Evolutionary conservation across 805 yeast genomes (phyloP).

Genomic region (Wickerhamiella brachini): DNA sequence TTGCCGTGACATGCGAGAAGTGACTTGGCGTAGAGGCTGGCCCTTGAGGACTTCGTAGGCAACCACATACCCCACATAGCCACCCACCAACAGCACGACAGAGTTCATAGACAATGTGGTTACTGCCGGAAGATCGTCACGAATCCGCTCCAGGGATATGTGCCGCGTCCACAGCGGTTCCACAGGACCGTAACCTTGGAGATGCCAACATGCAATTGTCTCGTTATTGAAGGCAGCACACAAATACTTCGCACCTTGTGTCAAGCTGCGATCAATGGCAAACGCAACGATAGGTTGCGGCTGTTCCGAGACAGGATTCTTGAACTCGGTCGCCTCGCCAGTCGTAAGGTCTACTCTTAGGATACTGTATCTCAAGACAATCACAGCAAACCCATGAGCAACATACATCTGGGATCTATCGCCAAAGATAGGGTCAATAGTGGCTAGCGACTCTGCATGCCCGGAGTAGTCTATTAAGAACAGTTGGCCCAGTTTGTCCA

Average conservation of each 20-base stretch:
- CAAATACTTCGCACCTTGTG: slow-evolving; percentile 5
- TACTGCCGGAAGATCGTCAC: slow-evolving; percentile 8
- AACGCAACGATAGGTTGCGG: slow-evolving; percentile 6
- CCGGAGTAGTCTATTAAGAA: neutral
- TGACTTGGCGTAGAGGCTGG: slow-evolving; percentile 16
- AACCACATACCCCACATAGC: slow-evolving; percentile 15
- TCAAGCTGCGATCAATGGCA: slow-evolving; percentile 7
- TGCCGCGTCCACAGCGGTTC: neutral
- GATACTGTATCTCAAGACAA: slow-evolving; percentile 1
- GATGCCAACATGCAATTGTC: slow-evolving; percentile 7
- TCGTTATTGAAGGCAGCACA: slow-evolving; percentile 8
- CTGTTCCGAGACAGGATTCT: slow-evolving; percentile 1
- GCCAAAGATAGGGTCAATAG: neutral
- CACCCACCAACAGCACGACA: slow-evolving; percentile 19
- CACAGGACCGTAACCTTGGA: slow-evolving; percentile 1
- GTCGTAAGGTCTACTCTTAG: slow-evolving; percentile 5
- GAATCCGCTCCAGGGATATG: neutral
- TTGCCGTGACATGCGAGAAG: slow-evolving; percentile 18
- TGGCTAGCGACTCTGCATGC: neutral
- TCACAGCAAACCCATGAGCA: slow-evolving; percentile 5
- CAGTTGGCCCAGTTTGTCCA: neutral
- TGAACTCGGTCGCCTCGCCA: neutral
- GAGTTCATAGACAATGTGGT: slow-evolving; percentile 21
- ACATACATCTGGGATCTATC: neutral
- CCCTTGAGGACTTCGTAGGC: slow-evolving; percentile 21